These are phyloP conservation scores for Urtica urens DNA, from an alignment of 306 rosid genomes.

Conservation along the genomic window DNA sequence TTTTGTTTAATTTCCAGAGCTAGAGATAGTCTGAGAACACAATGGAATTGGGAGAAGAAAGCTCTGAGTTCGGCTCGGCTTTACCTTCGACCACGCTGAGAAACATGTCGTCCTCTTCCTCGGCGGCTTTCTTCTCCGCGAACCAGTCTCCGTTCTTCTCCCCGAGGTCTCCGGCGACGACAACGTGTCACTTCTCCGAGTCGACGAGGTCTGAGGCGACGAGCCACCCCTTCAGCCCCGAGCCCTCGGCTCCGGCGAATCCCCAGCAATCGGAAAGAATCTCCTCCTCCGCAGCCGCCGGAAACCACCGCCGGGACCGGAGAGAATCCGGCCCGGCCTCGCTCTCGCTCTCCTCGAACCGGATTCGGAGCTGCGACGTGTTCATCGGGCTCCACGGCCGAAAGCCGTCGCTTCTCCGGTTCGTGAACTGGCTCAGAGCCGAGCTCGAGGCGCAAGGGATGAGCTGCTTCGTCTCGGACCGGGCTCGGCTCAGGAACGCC, in stretches of 20 bases:
- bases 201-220: conserved; percentile 32
- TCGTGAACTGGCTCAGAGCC: conserved; percentile 68
- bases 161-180: conserved; percentile 72
- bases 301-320: conserved; percentile 30
- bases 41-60: conserved; percentile 69
- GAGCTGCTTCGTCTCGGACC: conserved; percentile 66
- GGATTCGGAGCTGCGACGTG: conserved; percentile 61
- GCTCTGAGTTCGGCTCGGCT: conserved; percentile 41
- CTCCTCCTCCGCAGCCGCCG: conserved; percentile 50
- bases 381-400: conserved; percentile 67
- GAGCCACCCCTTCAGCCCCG: conserved; percentile 33
- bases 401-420: conserved; percentile 49
- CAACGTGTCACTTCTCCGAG: conserved; percentile 42
- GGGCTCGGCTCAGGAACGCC: conserved; percentile 55
- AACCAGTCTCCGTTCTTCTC: conserved; percentile 83
- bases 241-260: conserved; percentile 41
- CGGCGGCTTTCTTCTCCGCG: conserved; percentile 63
- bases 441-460: conserved; percentile 85
- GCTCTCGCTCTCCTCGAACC: conserved; percentile 51
- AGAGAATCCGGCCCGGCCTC: conserved; percentile 33
- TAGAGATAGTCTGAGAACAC: too few species aligned
- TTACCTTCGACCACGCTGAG: conserved; percentile 40
- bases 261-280: conserved; percentile 37
- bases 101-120: conserved; percentile 73
- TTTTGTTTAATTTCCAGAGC: too few species aligned